These are phyloP conservation scores for Drechslerella dactyloides DNA, from an alignment of 2,329 filamentous ascomycete species.

Conservation along the genomic window DNA sequence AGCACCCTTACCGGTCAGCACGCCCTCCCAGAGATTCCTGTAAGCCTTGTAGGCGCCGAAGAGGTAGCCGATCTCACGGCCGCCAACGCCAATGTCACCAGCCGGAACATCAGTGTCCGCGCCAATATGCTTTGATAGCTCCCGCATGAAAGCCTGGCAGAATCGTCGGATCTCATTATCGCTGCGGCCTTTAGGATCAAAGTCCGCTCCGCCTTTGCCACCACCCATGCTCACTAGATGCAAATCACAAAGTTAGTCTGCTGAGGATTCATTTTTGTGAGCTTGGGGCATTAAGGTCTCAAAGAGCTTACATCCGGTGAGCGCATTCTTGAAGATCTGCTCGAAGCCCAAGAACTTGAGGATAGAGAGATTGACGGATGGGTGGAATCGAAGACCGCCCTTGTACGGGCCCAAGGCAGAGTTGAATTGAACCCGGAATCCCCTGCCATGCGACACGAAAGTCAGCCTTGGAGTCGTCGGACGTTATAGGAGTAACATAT, in stretches of 20 bases:
- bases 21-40: slow-evolving; percentile 91
- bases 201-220: slow-evolving; percentile 96
- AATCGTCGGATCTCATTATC: slow-evolving; percentile 98
- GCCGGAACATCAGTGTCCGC: slow-evolving; percentile 95
- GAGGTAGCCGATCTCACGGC: slow-evolving; percentile 90
- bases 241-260: slow-evolving; percentile 19
- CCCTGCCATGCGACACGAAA: slow-evolving; percentile 83
- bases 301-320: slow-evolving; percentile 77
- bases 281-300: background rate
- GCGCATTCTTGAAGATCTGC: slow-evolving; percentile 99
- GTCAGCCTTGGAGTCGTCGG: slow-evolving; percentile 42
- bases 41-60: slow-evolving; percentile 92
- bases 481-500: background rate
- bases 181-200: slow-evolving; percentile 98
- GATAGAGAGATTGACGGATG: slow-evolving; percentile 77
- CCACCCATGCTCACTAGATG: slow-evolving; percentile 84
- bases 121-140: slow-evolving; percentile 94
- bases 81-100: slow-evolving; percentile 92
- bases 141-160: slow-evolving; percentile 94
- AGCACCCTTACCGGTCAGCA: slow-evolving; percentile 93
- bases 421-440: slow-evolving; percentile 98
- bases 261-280: slow-evolving; percentile 2
- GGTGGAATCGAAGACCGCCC: slow-evolving; percentile 94
- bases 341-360: slow-evolving; percentile 99
- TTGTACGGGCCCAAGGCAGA: slow-evolving; percentile 97